Evolutionary conservation across 2,329 filamentous ascomycete species (phyloP), one percentile per base, ranked within the genome.

Genomic region (Leptographium flavum): DNA sequence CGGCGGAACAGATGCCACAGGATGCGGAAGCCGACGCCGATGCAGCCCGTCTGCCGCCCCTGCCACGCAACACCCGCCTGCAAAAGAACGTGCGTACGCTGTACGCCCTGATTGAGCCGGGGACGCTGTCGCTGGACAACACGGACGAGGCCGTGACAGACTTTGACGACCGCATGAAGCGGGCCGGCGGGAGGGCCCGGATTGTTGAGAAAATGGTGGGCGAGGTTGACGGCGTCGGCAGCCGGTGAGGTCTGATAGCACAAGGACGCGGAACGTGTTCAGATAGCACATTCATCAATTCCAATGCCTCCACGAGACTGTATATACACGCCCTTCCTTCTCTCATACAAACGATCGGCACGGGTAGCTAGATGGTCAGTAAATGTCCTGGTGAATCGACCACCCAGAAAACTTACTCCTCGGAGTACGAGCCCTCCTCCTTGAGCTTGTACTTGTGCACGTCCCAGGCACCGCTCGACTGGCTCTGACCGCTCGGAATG

Each of bases 141-240:
- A 82, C 76, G 5, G 90, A 96, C 58, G 86, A 94, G 39, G 81
- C 82, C 1, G 87, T 98, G 21, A 82, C 83, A 42, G 88, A 95
- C 56, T 88, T 94, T 56, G 92, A 98, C 56, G 86, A 95, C 59
- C 73, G 88, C 13, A 58, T 94, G 33, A 92, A 88, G 63, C 76
- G 85, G 51, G 90, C 87, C 4, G 75, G 79, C 53, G 83, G 83
- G 3, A 95, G 94, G 60, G 75, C 76, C 1, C 94, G 90, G 63
- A 74, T 98, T 39, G 79, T 96, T 38, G 83, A 92, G 60, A 80
- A 80, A 49, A 78, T 85, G 53, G 56, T 72, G 1, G 67, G 67
- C 0, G 69, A 70, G 13, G 55, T 46, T 8, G 33, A 13, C 42
- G 17, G 6, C 14, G 11, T 14, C 15, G 11, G 35, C 10, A 15